Evolutionary conservation across 257 asterid species (phyloP), one percentile per base, ranked within the genome.

Genomic region (Verbascum thapsus): DNA sequence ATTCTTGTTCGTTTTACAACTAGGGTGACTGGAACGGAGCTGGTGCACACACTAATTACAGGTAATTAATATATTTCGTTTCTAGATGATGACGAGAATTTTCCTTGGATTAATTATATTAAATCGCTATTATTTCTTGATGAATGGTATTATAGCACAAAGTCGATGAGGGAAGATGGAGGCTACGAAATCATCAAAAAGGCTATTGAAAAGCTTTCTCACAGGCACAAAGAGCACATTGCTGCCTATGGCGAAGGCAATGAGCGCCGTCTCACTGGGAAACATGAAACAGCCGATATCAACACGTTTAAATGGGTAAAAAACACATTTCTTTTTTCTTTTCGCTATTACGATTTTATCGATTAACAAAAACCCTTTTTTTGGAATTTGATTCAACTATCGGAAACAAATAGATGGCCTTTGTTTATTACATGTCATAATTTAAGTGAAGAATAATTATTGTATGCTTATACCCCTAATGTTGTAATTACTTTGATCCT

Each of bases 11-110:
- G 4, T 35, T 20, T 44, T 13, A 6, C 13, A 2, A 11, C 8
- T 10, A 75, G 79, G 87, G 87, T n/a, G 84, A 81, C 64, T 81
- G 87, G 87, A 78, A 81, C 9, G 87, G 87, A 6, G 87, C 87
- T 22, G 82, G 84, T 9, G 81, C 82, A 16, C 84, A 81, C 67
- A 70, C 80, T 16, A 81, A 81, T 54, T 81, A 81, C 76, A 81
- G 86, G 86, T 90, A 60, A n/a, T n/a, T 74, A 16, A 50, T 35
- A 7, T 34, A 23, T 4, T 32, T 61, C 22, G 18, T 26, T 37
- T 3, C 16, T 35, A 26, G 32, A 10, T 3, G 15, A 35, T 11
- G 1, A 8, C 15, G 22, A 48, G 4, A 23, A 17, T 48, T 17
- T 22, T n/a, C 15, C 18, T 17, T 34, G 18, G 32, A 23, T 8